Evolutionary conservation across 2,329 filamentous ascomycete genomes (phyloP), one percentile per base, ranked within the genome.

Genomic region (Trichoderma cornu-damae): DNA sequence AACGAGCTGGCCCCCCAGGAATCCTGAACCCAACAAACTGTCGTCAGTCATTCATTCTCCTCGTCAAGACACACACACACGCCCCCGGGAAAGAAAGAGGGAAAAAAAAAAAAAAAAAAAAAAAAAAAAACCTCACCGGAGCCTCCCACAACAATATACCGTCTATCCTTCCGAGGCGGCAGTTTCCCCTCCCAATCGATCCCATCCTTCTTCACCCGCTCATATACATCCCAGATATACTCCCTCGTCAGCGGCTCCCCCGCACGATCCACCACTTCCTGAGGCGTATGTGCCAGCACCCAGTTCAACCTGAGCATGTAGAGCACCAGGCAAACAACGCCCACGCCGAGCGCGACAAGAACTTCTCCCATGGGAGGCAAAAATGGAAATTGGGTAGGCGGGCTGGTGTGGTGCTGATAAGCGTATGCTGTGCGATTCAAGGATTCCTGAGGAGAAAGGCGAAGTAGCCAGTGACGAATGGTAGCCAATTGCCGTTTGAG

Each of bases 1-100:
- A 9, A 81, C 76, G 32, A 84, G 77, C 66, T 77, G 78, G 30
- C 79, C 76, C 3, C 81, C 81, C 2, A 84, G 78, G 30, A 83
- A 74, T 4, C 80, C 79, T 80, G 56, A 14, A 14, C 12, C n/a
- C 11, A 7, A 20, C 7, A 12, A 1, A 4, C n/a, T 20, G 6
- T n/a, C 3, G 9, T 34, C 38, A 44, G 37, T n/a, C n/a, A n/a
- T 4, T 3, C 11, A 9, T 40, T 42, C 2, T 3, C 6, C n/a
- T 16, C 2, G 2, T n/a, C n/a, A n/a, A n/a, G n/a, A n/a, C n/a
- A n/a, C n/a, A n/a, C n/a, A n/a, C n/a, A n/a, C n/a, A n/a, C n/a
- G n/a, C n/a, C n/a, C n/a, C n/a, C n/a, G n/a, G n/a, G n/a, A n/a
- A n/a, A n/a, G n/a, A n/a, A n/a, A n/a, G n/a, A n/a, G n/a, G n/a